phyloP scores from a whole-genome alignment of 2,329 filamentous ascomycete species.

The Drechslerella dactyloides region DNA sequence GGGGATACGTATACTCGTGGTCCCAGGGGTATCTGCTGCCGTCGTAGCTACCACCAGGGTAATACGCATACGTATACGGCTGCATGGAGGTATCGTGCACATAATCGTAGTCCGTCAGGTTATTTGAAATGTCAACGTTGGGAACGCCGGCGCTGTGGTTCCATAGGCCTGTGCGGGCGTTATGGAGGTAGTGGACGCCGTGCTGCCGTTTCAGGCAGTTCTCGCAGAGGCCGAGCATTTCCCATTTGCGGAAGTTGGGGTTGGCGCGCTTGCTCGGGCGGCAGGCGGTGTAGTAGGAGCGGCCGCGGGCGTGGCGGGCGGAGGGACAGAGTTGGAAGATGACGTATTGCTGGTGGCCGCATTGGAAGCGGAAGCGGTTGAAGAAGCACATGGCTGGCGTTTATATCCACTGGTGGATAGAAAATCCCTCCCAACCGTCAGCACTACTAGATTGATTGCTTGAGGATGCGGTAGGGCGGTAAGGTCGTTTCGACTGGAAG shows the following conservation, averaged over 20 bases:
- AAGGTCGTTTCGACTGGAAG: too few species aligned
- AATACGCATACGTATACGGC: conserved; percentile 3
- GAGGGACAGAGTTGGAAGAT: conserved; percentile 33
- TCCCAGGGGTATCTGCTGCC: not conserved
- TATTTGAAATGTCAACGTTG: too few species aligned
- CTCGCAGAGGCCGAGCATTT: conserved; percentile 31
- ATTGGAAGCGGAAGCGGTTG: conserved; percentile 49
- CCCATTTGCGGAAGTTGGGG: conserved; percentile 29
- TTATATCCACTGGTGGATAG: too few species aligned
- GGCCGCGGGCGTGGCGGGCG: conserved; percentile 27
- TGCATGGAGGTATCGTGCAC: conserved; percentile 17
- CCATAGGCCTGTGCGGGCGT: not conserved
- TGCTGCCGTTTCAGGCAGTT: conserved; percentile 15
- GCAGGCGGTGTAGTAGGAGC: conserved; percentile 34
- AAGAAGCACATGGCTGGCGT: conserved; percentile 38
- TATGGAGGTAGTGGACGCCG: not conserved
- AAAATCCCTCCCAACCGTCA: too few species aligned
- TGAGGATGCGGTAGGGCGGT: too few species aligned
- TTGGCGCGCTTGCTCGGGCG: conserved; percentile 24
- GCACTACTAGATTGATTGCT: too few species aligned
- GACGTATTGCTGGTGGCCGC: conserved; percentile 43
- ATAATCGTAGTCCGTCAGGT: not conserved
- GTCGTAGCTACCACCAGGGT: not conserved
- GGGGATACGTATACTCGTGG: not conserved
- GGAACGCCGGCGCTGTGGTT: conserved; percentile 19